Percentiles rank a stretch among this genome's conserved stretches.
These are phyloP conservation scores for Starmerella vitae DNA, from an alignment of 805 yeast species.

Conservation along the genomic window DNA sequence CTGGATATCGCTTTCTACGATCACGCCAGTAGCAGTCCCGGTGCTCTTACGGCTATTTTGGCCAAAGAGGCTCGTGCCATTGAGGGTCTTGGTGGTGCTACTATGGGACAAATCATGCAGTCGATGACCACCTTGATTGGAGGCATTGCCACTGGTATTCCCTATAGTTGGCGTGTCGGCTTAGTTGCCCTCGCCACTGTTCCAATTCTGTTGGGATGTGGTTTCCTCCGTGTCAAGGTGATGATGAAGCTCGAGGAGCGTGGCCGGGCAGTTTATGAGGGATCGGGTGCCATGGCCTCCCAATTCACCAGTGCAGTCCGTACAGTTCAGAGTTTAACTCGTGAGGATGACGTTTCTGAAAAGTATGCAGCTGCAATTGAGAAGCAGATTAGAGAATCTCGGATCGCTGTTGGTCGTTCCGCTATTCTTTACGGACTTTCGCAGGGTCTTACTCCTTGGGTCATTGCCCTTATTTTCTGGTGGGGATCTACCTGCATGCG, in stretches of 20 bases:
- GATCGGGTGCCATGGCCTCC: conserved; percentile 31
- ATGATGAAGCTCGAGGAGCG: conserved; percentile 27
- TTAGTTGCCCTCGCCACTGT: conserved; percentile 31
- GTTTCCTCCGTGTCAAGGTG: conserved; percentile 29
- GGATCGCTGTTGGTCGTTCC: conserved; percentile 23
- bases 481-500: conserved; percentile 30
- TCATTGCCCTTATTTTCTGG: conserved; percentile 33
- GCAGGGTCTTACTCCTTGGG: conserved; percentile 31
- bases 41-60: conserved; percentile 28
- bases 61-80: conserved; percentile 32
- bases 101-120: conserved; percentile 30
- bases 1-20: conserved; percentile 31
- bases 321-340: conserved; percentile 32
- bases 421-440: conserved; percentile 29
- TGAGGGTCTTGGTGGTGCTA: conserved; percentile 32
- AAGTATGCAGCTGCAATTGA: conserved; percentile 24
- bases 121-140: conserved; percentile 29
- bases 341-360: conserved; percentile 29
- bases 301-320: conserved; percentile 30
- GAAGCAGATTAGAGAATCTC: conserved; percentile 25
- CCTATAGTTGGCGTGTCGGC: conserved; percentile 31
- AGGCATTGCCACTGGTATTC: conserved; percentile 31
- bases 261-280: conserved; percentile 29
- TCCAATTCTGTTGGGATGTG: conserved; percentile 30
- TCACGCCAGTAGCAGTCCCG: conserved; percentile 28